Evolutionary conservation across 768 basidiomycete species (phyloP).

Genomic region (Mycena olivaceomarginata): DNA sequence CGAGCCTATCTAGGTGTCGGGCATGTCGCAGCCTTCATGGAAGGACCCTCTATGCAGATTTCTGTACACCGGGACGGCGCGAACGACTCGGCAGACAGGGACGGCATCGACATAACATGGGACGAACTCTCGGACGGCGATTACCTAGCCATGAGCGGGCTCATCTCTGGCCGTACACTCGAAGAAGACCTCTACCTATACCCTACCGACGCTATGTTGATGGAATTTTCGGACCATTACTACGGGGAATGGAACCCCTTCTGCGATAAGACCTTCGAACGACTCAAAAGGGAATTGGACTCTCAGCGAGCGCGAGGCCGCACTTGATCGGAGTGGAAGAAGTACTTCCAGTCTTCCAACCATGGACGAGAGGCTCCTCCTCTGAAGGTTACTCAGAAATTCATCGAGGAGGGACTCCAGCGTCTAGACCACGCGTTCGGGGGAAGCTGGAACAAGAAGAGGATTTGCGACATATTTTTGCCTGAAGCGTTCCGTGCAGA

Average conservation of each 20-base stretch:
- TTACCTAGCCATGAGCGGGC: neutral
- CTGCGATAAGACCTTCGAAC: slow-evolving; percentile 1
- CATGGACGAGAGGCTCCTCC: neutral
- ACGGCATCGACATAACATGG: neutral
- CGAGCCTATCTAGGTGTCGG: neutral
- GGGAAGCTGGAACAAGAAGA: neutral
- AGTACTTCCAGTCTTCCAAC: slow-evolving; percentile 15
- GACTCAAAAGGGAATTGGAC: neutral
- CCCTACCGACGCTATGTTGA: neutral
- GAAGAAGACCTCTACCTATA: neutral
- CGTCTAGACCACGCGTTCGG: neutral
- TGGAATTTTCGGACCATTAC: slow-evolving; percentile 13
- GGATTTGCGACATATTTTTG: neutral
- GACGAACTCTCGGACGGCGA: neutral
- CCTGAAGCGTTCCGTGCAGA: neutral
- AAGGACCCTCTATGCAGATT: slow-evolving; percentile 1
- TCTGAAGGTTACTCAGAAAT: neutral
- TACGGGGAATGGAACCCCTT: slow-evolving; percentile 20
- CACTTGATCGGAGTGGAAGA: neutral
- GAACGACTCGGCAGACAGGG: neutral
- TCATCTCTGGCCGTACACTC: neutral
- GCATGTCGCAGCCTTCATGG: neutral
- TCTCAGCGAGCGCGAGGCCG: neutral
- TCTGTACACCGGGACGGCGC: neutral
- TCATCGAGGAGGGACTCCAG: neutral